Evolutionary conservation across 2,329 filamentous ascomycete species (phyloP).

Genomic region (Chaetoscypha palmicola): DNA sequence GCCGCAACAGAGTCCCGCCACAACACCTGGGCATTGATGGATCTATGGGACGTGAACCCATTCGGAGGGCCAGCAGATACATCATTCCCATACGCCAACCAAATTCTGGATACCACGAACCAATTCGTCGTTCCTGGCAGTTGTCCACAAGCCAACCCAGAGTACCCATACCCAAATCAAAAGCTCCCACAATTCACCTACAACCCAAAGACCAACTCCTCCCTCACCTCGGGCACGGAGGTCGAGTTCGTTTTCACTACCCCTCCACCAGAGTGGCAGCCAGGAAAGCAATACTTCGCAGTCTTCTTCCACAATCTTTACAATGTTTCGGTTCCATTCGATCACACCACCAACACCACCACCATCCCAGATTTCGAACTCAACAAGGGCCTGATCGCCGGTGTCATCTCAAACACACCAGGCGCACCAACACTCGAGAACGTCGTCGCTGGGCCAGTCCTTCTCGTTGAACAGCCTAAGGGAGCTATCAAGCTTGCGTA

Average conservation of each 20-base stretch:
- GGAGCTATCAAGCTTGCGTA: conserved; percentile 21
- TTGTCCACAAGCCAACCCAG: conserved; percentile 33
- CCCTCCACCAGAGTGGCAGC: conserved; percentile 25
- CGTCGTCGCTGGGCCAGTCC: conserved; percentile 35
- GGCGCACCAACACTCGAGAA: conserved; percentile 34
- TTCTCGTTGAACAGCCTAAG: conserved; percentile 33
- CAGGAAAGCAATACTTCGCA: conserved; percentile 32
- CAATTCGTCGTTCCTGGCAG: conserved; percentile 28
- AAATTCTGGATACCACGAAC: conserved; percentile 35
- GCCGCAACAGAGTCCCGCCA: conserved; percentile 35
- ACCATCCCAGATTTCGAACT: conserved; percentile 33
- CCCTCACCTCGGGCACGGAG: conserved; percentile 29
- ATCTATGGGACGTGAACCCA: conserved; percentile 35
- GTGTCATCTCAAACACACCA: conserved; percentile 32
- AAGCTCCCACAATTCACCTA: conserved; percentile 30
- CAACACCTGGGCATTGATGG: conserved; percentile 36
- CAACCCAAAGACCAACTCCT: conserved; percentile 23
- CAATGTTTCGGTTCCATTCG: conserved; percentile 33
- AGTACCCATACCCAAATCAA: conserved; percentile 34
- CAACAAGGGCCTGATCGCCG: conserved; percentile 33
- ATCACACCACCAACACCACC: conserved; percentile 30
- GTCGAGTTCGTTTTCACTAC: conserved; percentile 31
- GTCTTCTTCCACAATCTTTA: conserved; percentile 36
- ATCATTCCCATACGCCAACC: conserved; percentile 36
- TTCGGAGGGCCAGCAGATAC: conserved; percentile 38